Evolutionary conservation across 78 protist species (phyloP), one percentile per base, ranked within the genome.

Genomic region (Chrysochromulina parva): DNA sequence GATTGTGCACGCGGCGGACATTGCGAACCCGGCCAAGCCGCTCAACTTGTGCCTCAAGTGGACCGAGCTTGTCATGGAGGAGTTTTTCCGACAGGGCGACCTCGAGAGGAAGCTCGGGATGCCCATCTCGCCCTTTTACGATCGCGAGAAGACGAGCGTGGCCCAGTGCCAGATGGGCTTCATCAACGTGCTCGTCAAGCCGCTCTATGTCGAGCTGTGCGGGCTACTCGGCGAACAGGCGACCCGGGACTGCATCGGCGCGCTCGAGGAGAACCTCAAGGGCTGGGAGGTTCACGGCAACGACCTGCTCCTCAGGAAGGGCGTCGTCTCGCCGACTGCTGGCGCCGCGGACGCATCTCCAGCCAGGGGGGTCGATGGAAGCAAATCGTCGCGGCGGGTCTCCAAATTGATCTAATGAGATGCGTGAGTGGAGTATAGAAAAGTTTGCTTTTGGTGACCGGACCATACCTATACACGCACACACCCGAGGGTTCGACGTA

Each of bases 71-170:
- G 88, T 90, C 14, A 86, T 78, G 90, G 54, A 74, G 17, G 94
- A 92, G 84, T 92, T 92, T 9, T 90, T 9, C 74, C 24, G 20
- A 38, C 92, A 92, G 52, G 94, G 94, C 60, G 94, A 92, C 73
- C 47, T 6, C 19, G 94, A 92, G 55, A 59, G 10, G 19, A 6
- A 22, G 6, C 88, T 28, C n/a, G 88, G 87, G 47, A 1, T 92
- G 54, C 90, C 92, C 66, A 38, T 92, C 69, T 50, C 90, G 7
- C 47, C 48, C 48, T 60, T 66, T 28, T 58, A 5, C 59, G 90
- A 86, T 73, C 90, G 90, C 13, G 38, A 7, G 74, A 14, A 2
- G 47, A 17, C 73, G 3, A 20, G 28, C 17, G 9, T 55, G 13
- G 62, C 90, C 5, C 4, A 17, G 4, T 38, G 26, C 26, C 90